Percentiles rank a stretch among this genome's conserved stretches.
Conservation (phyloP, 495 filamentous ascomycete species). For the Daldinia concentrica region DNA sequence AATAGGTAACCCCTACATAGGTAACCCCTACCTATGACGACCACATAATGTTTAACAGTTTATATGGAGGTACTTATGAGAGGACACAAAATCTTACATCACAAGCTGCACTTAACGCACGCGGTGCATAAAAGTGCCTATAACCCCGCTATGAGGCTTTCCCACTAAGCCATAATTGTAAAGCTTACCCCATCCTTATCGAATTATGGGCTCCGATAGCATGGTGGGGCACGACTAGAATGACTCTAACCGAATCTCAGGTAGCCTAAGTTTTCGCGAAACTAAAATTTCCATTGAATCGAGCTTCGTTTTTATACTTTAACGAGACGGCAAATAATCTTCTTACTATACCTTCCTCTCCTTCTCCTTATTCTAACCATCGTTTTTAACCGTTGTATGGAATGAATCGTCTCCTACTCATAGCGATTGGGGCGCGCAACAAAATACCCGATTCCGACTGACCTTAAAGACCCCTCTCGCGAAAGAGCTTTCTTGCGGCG, state of each 20-base stretch:
- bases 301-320: constrained; percentile 10
- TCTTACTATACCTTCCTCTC: not conserved
- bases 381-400: not conserved
- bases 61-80: not conserved
- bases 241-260: constrained; percentile 38
- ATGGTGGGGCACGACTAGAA: constrained; percentile 48
- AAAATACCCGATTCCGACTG: constrained; percentile 12
- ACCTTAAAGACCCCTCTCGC: constrained; percentile 9
- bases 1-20: no score
- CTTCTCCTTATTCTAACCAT: not conserved
- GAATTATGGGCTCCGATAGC: constrained; percentile 14
- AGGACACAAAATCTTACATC: no score
- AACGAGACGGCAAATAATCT: not conserved
- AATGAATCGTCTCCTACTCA: constrained; percentile 16
- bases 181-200: constrained; percentile 14
- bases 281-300: constrained; percentile 17
- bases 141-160: constrained; percentile 15
- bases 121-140: constrained; percentile 1
- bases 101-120: no score
- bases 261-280: constrained; percentile 30
- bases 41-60: not conserved
- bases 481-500: not conserved
- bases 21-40: constrained; percentile 29
- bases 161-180: not conserved
- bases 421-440: constrained; percentile 10